Evolutionary conservation across 345 rosid genomes (phyloP), one percentile per base, ranked within the genome.

Genomic region (Cardamine chenopodiifolia): DNA sequence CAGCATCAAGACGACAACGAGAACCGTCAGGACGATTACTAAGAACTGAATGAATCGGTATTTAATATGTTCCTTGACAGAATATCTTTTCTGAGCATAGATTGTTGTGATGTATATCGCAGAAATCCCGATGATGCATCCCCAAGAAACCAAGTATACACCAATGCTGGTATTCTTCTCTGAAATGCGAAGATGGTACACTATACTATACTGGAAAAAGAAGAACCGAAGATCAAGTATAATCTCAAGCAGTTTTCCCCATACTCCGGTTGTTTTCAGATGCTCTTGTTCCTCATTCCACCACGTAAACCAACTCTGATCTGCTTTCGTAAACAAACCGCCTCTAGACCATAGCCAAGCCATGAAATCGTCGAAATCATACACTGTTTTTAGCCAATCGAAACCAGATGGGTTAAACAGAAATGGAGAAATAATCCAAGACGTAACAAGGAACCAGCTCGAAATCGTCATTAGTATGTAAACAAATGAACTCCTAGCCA

Each of bases 241-340:
- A 35, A 90, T 82, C 87, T 92, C 98, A 62, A 82, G 50, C 18
- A 87, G 34, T 84, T 87, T 92, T 50, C 96, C 98, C 95, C 87
- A 87, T 4, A 86, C 75, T 35, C 96, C 95, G 66, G 98, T 90
- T 44, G 91, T 85, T 77, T 82, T 86, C 63, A 92, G 78, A 82
- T 92, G 98, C 57, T 90, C 96, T 80, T 92, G 98, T 79, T 92
- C 98, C 80, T 92, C 98, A 34, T 80, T 67, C 98, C 98, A 92
- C 98, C 98, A 92, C 23, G 88, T 83, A 80, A 88, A 91, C 98
- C 98, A 92, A 78, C 95, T 87, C 80, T 92, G 88, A 73, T 92
- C 98, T 56, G 98, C 88, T 84, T 90, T 92, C 4, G 92, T 83
- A 81, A 86, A 92, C 57, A 90, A 87, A 66, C 98, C 86, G 35